Conservation (phyloP, 371 early-diverging fungal species). For the Apophysomyces variabilis region DNA sequence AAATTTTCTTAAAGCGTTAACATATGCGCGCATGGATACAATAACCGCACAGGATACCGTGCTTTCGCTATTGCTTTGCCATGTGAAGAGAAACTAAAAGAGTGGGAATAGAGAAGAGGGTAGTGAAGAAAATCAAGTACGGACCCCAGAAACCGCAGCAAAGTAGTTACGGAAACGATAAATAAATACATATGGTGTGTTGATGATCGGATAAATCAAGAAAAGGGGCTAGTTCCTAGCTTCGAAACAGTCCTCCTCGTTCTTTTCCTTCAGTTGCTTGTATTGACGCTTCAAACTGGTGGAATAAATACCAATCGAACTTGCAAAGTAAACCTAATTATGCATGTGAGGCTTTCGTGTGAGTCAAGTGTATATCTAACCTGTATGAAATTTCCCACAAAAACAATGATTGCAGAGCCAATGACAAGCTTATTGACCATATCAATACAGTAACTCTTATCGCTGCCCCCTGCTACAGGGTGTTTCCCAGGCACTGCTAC, state of each 20-base stretch:
- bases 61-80: too few species aligned
- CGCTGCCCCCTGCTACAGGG: constrained; percentile 39
- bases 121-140: too few species aligned
- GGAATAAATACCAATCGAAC: constrained; percentile 23
- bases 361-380: constrained; percentile 19
- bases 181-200: neutral
- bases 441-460: constrained; percentile 36
- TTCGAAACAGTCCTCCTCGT: constrained; percentile 2
- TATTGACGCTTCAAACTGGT: constrained; percentile 23
- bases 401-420: constrained; percentile 33
- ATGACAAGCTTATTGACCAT: constrained; percentile 29
- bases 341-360: neutral
- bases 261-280: constrained; percentile 15
- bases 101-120: too few species aligned
- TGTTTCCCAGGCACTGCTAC: constrained; percentile 33
- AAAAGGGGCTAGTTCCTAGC: neutral
- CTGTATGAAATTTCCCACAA: constrained; percentile 41
- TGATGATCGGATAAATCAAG: neutral
- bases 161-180: neutral
- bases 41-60: too few species aligned
- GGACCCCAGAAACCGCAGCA: too few species aligned
- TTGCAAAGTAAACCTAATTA: constrained; percentile 20
- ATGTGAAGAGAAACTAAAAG: too few species aligned
- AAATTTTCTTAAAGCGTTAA: too few species aligned
- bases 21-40: too few species aligned